Evolutionary conservation across 768 basidiomycete genomes (phyloP).

Genomic region (Peribolospora baueri): DNA sequence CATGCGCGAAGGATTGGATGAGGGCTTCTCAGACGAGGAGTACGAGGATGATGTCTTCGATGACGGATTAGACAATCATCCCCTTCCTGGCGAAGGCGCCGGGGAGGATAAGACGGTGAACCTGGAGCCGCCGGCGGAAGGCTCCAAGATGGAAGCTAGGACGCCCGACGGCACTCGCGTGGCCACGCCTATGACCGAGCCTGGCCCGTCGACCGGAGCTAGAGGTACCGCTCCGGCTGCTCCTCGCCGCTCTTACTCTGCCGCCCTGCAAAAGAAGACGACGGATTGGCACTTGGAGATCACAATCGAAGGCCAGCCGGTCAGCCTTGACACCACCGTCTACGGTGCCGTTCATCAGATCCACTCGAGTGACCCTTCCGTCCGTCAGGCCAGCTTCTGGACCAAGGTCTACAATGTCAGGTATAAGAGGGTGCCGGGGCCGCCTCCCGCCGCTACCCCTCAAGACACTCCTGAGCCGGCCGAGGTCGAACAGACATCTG

Average conservation of each 20-base stretch:
- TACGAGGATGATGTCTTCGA: not conserved
- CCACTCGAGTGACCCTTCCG: constrained; percentile 34
- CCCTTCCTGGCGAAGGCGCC: not conserved
- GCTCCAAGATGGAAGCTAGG: constrained; percentile 80
- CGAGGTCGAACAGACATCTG: not conserved
- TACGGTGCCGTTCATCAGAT: constrained; percentile 92
- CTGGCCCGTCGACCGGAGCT: constrained; percentile 16
- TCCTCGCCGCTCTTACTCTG: constrained; percentile 47
- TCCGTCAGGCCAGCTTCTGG: constrained; percentile 55
- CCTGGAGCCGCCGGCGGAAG: constrained; percentile 31
- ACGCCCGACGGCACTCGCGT: constrained; percentile 91
- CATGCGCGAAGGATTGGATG: not conserved
- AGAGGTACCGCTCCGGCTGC: constrained; percentile 17
- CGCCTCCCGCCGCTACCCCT: constrained; percentile 26
- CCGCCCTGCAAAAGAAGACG: constrained; percentile 75
- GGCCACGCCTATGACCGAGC: constrained; percentile 49
- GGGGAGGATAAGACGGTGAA: constrained; percentile 11
- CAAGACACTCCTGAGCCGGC: not conserved
- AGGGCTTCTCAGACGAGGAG: not conserved
- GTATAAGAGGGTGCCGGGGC: constrained; percentile 76
- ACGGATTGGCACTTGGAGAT: constrained; percentile 95
- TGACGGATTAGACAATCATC: constrained; percentile 1
- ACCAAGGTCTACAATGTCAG: constrained; percentile 74
- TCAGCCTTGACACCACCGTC: constrained; percentile 72
- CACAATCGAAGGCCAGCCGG: constrained; percentile 61